Evolutionary conservation across 371 early-diverging fungal genomes (phyloP), one percentile per base, ranked within the genome.

Genomic region (Haplosporangium sp.): DNA sequence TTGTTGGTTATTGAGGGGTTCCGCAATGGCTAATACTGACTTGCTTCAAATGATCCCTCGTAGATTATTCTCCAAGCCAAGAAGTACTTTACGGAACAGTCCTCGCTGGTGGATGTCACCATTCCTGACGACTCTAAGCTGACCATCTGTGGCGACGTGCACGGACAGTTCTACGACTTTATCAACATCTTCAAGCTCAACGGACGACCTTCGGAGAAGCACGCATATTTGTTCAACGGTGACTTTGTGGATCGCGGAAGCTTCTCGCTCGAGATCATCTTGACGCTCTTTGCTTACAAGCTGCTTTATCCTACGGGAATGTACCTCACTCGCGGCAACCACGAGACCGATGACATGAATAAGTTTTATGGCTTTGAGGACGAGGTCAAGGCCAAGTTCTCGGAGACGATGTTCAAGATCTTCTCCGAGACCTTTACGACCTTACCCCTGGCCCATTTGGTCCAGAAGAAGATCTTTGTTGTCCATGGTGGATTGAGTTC

Each of bases 81-180:
- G 62, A 81, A 89, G 63, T 83, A 91, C 59, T 91, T 98, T 82
- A 81, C 89, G 62, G 83, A 88, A 55, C 83, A 87, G 37, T 90
- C 94, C 6, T 89, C 95, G 20, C 84, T 99, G 60, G 92, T 97
- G 29, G 96, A 98, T 70, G 87, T 98, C 37, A 70, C 80, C 1
- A 90, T 98, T 9, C 95, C 96, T 13, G 82, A 82, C 13, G 91
- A 87, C 66, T 84, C 86, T 56, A 90, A 86, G 62, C 52, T 98
- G 41, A 98, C 96, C 2, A 94, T 99, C 8, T 99, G 99, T 83
- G 99, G 99, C 59, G 99, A 99, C 82, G 96, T 97, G 23, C 99
- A 99, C 77, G 99, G 99, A 8, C 99, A 99, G 89, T 99, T 90
- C 83, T 99, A 98, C 80, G 99, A 99, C 66, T 89, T 98, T 69